A percentile compares a stretch with the other conserved stretches of the same genome.
Evolutionary conservation across 495 filamentous ascomycete genomes (phyloP).

Genomic region (Penicillium tannophilum): DNA sequence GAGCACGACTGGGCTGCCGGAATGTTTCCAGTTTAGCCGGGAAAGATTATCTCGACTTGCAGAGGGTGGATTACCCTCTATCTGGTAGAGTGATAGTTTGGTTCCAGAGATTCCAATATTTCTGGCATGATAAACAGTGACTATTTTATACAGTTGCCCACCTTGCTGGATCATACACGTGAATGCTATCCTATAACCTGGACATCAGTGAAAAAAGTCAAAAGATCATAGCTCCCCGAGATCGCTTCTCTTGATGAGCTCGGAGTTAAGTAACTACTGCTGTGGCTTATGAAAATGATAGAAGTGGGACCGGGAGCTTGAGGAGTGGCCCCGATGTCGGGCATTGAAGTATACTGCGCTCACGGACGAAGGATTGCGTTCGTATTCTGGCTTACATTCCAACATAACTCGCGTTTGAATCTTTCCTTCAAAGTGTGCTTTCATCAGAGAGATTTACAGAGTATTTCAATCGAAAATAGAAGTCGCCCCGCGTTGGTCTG

Average conservation of each 20-base stretch:
- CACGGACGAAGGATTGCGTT: neutral
- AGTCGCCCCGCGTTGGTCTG: no score
- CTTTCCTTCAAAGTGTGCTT: no score
- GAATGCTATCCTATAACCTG: no score
- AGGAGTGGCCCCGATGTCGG: neutral
- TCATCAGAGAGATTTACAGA: no score
- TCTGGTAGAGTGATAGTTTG: conserved; percentile 20
- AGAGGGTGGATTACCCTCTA: conserved; percentile 22
- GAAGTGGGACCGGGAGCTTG: neutral
- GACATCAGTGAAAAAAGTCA: no score
- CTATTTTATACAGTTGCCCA: neutral
- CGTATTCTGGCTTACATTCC: neutral
- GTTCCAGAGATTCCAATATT: neutral
- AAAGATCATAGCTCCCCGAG: neutral
- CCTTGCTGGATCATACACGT: neutral
- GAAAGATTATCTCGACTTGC: conserved; percentile 22
- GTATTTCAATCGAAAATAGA: no score
- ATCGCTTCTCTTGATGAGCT: neutral
- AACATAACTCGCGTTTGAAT: no score
- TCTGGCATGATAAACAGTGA: neutral
- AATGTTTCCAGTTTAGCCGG: conserved; percentile 31
- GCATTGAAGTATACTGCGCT: neutral
- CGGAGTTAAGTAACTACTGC: neutral
- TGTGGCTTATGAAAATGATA: neutral
- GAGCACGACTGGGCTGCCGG: conserved; percentile 30